Evolutionary conservation across 169 alveolate genomes (phyloP), one percentile per base, ranked within the genome.

Genomic region (Cyclospora cayetanensis): DNA sequence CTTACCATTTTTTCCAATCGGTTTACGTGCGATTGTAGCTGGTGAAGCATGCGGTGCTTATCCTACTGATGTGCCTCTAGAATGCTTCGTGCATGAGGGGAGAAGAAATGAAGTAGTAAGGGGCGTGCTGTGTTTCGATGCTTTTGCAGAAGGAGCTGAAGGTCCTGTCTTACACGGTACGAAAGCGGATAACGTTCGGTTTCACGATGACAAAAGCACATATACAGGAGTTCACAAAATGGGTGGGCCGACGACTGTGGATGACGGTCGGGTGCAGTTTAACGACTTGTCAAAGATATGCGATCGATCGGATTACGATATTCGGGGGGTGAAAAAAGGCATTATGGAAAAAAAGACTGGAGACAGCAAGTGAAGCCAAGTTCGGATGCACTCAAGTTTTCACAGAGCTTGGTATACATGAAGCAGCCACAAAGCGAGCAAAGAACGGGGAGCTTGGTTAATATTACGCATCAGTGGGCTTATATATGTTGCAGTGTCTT

Each of bases 141-240:
- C 82, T 34, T 92, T 93, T 83, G 91, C 93, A 66, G 93, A 65
- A 31, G 94, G 86, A 1, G 29, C 34, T 34, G 97, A 96, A 41
- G 99, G 98, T 29, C 98, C 98, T 3, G 93, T 95, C 12, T 93
- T 95, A 63, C 20, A 93, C 18, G 99, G 99, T 1, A 97, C 99
- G 34, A 96, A 96, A 90, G 96, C 98, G 4, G 98, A 96, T 20
- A 87, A 94, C 82, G 98, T 96, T 3, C 96, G 96, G 91, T 96
- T 95, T 84, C 96, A 96, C 91, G 98, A 97, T 63, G 98, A 97
- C 93, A 97, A 97, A 85, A 90, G 95, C 50, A 90, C 95, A 35
- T 97, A 95, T 91, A 97, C 98, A 37, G 98, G 98, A 50, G 98
- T 96, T n/a, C 97, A 97, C 90, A 96, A 96, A 43, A 53, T 83